These are phyloP conservation scores for Colletotrichum liriopes DNA, from an alignment of 2,329 filamentous ascomycete genomes.

Conservation along the genomic window DNA sequence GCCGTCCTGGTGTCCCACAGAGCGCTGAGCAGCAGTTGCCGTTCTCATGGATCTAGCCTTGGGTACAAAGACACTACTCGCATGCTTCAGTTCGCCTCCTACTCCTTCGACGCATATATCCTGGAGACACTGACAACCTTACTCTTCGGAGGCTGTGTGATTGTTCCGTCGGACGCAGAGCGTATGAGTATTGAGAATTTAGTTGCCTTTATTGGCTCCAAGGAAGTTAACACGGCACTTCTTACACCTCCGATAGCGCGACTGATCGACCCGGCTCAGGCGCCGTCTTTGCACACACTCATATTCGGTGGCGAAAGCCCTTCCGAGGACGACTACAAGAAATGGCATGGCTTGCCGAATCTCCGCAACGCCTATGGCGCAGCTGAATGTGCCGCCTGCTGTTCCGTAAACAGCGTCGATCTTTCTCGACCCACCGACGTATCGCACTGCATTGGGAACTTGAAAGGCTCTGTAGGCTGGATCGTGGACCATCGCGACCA, in stretches of 20 bases:
- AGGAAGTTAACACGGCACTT: no score
- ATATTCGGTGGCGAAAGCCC: no score
- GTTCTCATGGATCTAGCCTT: conserved; percentile 58
- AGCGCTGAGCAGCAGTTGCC: conserved; percentile 52
- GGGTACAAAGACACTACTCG: conserved; percentile 57
- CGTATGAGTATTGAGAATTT: no score
- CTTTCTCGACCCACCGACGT: no score
- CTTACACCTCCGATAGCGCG: no score
- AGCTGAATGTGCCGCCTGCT: no score
- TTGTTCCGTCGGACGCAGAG: background rate
- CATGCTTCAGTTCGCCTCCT: conserved; percentile 64
- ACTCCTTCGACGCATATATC: conserved; percentile 66
- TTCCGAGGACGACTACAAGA: background rate
- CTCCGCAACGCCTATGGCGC: no score
- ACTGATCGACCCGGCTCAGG: no score
- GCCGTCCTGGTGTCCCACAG: conserved; percentile 68
- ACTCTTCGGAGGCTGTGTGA: background rate
- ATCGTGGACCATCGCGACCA: conserved; percentile 45
- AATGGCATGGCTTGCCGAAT: background rate
- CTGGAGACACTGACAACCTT: background rate
- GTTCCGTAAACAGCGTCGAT: no score
- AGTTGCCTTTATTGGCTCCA: no score
- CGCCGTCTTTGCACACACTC: no score
- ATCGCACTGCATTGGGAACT: no score
- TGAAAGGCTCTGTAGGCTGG: conserved; percentile 38